phyloP scores from a whole-genome alignment of 2,329 filamentous ascomycete genomes.

The Elsinoe fawcettii region DNA sequence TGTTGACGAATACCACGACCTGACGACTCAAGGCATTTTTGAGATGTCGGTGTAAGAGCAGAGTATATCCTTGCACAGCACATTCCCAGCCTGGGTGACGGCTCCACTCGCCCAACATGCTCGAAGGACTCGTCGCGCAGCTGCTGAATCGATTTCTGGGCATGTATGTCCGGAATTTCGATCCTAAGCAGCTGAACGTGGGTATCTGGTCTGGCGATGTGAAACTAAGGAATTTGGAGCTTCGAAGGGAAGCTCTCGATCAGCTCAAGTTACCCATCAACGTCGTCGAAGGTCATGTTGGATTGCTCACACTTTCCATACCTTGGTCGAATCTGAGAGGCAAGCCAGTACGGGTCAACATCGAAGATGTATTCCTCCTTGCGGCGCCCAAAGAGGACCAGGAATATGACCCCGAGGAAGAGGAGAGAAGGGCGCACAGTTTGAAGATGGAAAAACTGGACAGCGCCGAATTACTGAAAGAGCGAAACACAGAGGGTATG shows the following conservation, averaged over 20 bases:
- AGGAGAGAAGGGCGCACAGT: conserved; percentile 75
- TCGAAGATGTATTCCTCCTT: conserved; percentile 93
- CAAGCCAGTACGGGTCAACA: conserved; percentile 87
- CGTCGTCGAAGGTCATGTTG: conserved; percentile 89
- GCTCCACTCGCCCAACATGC: conserved; percentile 61
- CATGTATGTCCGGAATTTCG: conserved; percentile 99
- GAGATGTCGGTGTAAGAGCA: background rate
- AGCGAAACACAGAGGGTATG: conserved; percentile 84
- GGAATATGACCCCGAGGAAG: conserved; percentile 86
- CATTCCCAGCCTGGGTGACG: conserved; percentile 66
- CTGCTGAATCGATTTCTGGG: conserved; percentile 98
- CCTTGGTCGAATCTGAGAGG: conserved; percentile 96
- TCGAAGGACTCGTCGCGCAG: conserved; percentile 93
- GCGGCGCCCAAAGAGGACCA: conserved; percentile 94
- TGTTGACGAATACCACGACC: background rate
- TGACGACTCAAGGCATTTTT: background rate
- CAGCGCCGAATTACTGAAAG: conserved; percentile 88
- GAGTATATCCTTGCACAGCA: background rate
- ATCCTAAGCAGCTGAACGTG: conserved; percentile 93
- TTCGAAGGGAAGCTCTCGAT: conserved; percentile 89
- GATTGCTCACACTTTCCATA: conserved; percentile 83
- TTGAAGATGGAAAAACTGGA: conserved; percentile 99
- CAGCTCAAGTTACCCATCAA: conserved; percentile 95
- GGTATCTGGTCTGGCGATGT: conserved; percentile 99
- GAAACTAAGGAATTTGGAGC: conserved; percentile 83